Evolutionary conservation across 73 alveolate species (phyloP).

Genomic region (Paraurostyla sp.): DNA sequence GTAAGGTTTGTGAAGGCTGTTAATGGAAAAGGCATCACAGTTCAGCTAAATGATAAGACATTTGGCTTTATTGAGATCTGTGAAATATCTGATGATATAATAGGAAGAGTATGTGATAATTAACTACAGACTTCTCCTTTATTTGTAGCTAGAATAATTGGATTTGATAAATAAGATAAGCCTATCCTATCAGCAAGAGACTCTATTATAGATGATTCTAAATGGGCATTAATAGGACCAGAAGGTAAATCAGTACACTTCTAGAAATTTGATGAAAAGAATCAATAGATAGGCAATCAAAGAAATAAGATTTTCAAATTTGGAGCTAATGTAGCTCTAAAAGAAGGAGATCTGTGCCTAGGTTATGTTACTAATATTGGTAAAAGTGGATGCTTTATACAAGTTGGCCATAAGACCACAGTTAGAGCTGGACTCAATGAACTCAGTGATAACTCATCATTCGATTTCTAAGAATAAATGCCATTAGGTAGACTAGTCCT

Average conservation of each 20-base stretch:
- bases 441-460: slow-evolving; percentile 42
- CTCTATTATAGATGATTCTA: slow-evolving; percentile 42
- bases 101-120: slow-evolving; percentile 26
- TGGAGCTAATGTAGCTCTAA: not conserved
- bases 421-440: slow-evolving; percentile 70
- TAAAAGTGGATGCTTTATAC: slow-evolving; percentile 65
- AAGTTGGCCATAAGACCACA: slow-evolving; percentile 49
- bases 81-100: slow-evolving; percentile 60
- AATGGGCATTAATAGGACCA: slow-evolving; percentile 36
- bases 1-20: slow-evolving; percentile 45
- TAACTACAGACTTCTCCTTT: slow-evolving; percentile 15
- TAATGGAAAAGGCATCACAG: slow-evolving; percentile 60
- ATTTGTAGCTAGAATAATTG: slow-evolving; percentile 45
- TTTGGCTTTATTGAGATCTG: slow-evolving; percentile 64
- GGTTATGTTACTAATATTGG: slow-evolving; percentile 63
- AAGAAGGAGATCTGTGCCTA: slow-evolving; percentile 58
- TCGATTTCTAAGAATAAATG: slow-evolving; percentile 15
- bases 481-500: slow-evolving; percentile 49
- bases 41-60: slow-evolving; percentile 36
- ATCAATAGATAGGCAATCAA: slow-evolving; percentile 26
- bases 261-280: slow-evolving; percentile 44
- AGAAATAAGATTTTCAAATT: slow-evolving; percentile 46
- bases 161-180: slow-evolving; percentile 40
- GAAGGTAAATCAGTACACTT: slow-evolving; percentile 23
- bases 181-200: slow-evolving; percentile 64